Percentiles rank a stretch among this genome's conserved stretches.
These are phyloP conservation scores for Solanum clarkiae DNA, from an alignment of 257 asterid species.

Conservation along the genomic window DNA sequence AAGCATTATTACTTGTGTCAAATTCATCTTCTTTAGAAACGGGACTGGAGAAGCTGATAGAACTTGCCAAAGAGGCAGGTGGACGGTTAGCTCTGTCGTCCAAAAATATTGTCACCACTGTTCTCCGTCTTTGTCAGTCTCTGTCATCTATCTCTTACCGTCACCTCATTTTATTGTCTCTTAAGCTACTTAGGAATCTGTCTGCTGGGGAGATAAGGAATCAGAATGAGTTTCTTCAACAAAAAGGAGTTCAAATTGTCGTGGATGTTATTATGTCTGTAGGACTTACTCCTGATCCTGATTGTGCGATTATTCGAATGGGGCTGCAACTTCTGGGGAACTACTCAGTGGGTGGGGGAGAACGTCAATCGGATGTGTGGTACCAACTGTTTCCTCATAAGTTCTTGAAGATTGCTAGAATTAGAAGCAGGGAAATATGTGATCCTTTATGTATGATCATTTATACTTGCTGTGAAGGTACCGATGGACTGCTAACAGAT, in stretches of 20 bases:
- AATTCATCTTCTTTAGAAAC: conserved; percentile 22
- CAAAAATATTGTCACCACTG: conserved; percentile 15
- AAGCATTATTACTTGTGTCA: conserved; percentile 29
- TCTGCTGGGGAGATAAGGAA: conserved; percentile 74
- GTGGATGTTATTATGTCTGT: conserved; percentile 21
- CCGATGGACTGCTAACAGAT: conserved; percentile 13
- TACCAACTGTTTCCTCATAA: conserved; percentile 31
- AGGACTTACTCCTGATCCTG: conserved; percentile 25
- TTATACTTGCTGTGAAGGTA: conserved; percentile 46
- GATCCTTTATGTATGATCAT: conserved; percentile 75
- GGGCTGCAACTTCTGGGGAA: conserved; percentile 74
- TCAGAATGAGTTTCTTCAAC: conserved; percentile 56
- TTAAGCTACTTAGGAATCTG: conserved; percentile 67
- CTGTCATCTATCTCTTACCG: conserved; percentile 22
- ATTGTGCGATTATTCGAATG: conserved; percentile 23
- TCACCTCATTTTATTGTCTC: conserved; percentile 30
- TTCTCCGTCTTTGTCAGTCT: conserved; percentile 43
- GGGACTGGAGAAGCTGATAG: conserved; percentile 40
- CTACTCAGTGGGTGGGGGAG: conserved; percentile 63
- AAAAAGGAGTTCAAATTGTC: conserved; percentile 39
- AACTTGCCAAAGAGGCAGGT: conserved; percentile 39
- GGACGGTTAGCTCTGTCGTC: conserved; percentile 57
- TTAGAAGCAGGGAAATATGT: conserved; percentile 42
- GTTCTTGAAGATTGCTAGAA: conserved; percentile 46
- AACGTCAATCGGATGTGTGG: conserved; percentile 56